These are phyloP conservation scores for Ambrosia hybrid DNA, from an alignment of 140 eudicot species.

Conservation along the genomic window DNA sequence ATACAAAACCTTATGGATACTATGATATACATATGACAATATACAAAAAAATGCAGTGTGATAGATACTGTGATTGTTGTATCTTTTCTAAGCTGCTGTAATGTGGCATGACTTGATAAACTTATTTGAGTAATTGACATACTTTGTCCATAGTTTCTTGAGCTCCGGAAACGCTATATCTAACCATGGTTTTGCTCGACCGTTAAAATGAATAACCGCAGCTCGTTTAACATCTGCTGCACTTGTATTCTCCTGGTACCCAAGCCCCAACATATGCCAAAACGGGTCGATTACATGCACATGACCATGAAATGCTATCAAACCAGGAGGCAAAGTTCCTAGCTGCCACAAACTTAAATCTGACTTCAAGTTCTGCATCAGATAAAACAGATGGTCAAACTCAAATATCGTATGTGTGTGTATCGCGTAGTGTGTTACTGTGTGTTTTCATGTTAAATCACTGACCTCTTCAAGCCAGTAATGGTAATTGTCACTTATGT, in stretches of 20 bases:
- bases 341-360: constrained; percentile 95
- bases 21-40: constrained; percentile 7
- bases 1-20: constrained; percentile 16
- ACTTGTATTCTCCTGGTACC: constrained; percentile 91
- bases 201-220: constrained; percentile 88
- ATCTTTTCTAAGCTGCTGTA: constrained; percentile 45
- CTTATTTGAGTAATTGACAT: constrained; percentile 75
- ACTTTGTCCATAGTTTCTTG: constrained; percentile 71
- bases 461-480: constrained; percentile 78
- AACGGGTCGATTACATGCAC: constrained; percentile 71
- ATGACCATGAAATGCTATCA: constrained; percentile 92
- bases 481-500: constrained; percentile 75
- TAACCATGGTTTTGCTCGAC: constrained; percentile 97
- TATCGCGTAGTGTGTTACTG: too few species aligned
- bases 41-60: not conserved
- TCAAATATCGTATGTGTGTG: constrained; percentile 12
- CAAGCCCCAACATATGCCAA: constrained; percentile 97
- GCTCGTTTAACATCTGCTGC: constrained; percentile 67
- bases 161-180: constrained; percentile 90
- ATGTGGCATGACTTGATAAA: constrained; percentile 82
- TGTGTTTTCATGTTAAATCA: not conserved
- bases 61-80: not conserved
- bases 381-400: not conserved
- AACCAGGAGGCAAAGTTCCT: constrained; percentile 95
- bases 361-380: constrained; percentile 81